Base-by-base conservation (phyloP, 2,329 filamentous ascomycete genomes). In the Sphaerulina musiva region DNA sequence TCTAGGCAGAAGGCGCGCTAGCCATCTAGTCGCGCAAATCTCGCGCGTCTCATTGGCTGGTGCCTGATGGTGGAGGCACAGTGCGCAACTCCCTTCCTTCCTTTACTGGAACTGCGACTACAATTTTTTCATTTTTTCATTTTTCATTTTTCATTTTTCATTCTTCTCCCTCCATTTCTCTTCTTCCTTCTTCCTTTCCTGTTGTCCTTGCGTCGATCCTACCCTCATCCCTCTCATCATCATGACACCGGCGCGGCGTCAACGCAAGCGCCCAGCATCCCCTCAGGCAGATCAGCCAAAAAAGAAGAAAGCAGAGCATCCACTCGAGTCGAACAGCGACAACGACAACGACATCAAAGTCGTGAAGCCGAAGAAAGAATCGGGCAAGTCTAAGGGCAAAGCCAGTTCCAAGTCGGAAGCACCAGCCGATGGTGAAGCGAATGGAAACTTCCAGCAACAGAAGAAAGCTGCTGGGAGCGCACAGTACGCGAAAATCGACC, bases 401-500 rank as follows among this genome's bases (percentile, higher is more conserved):
- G 51, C 46, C 44, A 51, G 59, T 54, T 53, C 34, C 17, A 32
- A 42, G 23, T 17, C 40, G 7, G 20, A 51, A 34, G 29, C 32
- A 14, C 11, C 31, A 23, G 44, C 56, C 48, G 60, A 59, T 32
- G 46, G 48, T 40, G 48, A 53, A 40, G 20, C 44, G 45, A 48
- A 51, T 3, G 45, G 45, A 32, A 48, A 38, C 10, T 31, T 26
- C 12, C 14, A 17, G 26, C 26, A 29, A 6, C 6, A 6, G 26
- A 51, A 40, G 34, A 46, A n/a, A 3, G 10, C 41, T 9, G 45
- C 31, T n/a, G 32, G 32, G 10, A 52, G 76, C 45, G 70, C 70
- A 1, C 75, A 78, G 51, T 73, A 72, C 32, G 69, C 72, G 7
- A 72, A 74, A 38, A 71, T 70, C 14, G 73, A 73, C 26, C 68